Evolutionary conservation across 1,284 basidiomycete species (phyloP), one percentile per base, ranked within the genome.

Genomic region (Takashimella tepidaria): DNA sequence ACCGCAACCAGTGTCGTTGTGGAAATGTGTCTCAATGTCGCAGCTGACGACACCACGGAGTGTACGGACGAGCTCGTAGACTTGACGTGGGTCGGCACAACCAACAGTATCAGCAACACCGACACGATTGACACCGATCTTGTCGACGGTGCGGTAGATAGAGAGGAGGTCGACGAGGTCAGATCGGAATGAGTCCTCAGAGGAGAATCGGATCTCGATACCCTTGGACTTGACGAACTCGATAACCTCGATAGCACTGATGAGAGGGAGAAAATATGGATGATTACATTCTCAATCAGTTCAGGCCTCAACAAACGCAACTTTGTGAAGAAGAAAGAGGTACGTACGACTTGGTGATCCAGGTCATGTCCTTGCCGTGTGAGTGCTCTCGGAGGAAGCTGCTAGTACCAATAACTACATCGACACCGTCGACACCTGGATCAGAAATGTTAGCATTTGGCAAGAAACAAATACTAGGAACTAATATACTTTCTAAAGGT

Each of bases 361-460:
- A 99, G 51, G 92, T 82, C 91, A 99, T 99, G 78, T 98, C 96
- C 84, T 98, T 99, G 69, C 96, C 96, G 77, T 99, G 96, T 44
- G 95, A 98, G 82, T 95, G 98, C 78, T 98, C 93, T 63, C 96
- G 88, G 54, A 99, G 84, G 86, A 98, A 98, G 54, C 92, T 97
- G 43, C 92, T 97, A 2, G 96, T 98, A 50, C 96, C 96, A 68
- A 99, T 98, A 75, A 98, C 96, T 67, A 98, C 92, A 75, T 98
- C 96, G 64, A 98, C 96, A 76, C 96, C 96, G 74, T 98, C 93
- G 49, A 98, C 95, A 74, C n/a, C n/a, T n/a, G n/a, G n/a, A n/a
- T 90, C 89, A 90, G 59, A 10, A 41, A 31, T 42, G 23, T 20
- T 11, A 16, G 20, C 45, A 50, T 11, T 53, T 41, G 5, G 47